Conservation (phyloP, 164 flowering plant species). For the Chimonanthus praecox region DNA sequence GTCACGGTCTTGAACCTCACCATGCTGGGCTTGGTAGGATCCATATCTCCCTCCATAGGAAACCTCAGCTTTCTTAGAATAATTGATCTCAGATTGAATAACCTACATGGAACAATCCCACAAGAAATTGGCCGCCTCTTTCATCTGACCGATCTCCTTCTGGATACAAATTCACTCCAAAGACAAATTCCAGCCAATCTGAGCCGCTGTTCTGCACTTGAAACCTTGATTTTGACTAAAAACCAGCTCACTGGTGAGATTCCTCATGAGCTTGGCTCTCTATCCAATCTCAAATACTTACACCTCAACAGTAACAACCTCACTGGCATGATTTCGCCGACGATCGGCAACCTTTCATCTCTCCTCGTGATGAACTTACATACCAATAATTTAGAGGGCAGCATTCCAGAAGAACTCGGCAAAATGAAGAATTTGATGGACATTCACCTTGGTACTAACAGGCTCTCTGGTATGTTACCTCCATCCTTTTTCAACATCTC, state of each 20-base stretch:
- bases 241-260: not conserved
- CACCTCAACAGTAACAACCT: constrained; percentile 10
- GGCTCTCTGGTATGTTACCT: constrained; percentile 8
- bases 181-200: constrained; percentile 24
- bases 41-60: constrained; percentile 30
- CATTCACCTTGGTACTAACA: not conserved
- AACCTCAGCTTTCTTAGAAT: constrained; percentile 39
- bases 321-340: constrained; percentile 22
- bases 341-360: constrained; percentile 9
- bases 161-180: constrained; percentile 26
- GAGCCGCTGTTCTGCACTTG: not conserved
- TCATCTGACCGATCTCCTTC: constrained; percentile 21
- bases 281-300: not conserved
- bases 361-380: not conserved
- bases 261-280: not conserved
- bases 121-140: constrained; percentile 21
- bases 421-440: not conserved
- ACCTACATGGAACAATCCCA: constrained; percentile 29
- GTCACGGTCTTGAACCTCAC: constrained; percentile 19
- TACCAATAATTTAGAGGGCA: not conserved
- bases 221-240: too few relatives aligned
- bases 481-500: constrained; percentile 1
- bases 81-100: constrained; percentile 31
- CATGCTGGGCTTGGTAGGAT: constrained; percentile 14
- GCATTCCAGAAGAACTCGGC: constrained; percentile 1